Evolutionary conservation across 2,329 filamentous ascomycete species (phyloP).

Genomic region (Pseudocercospora pini-densiflorae): DNA sequence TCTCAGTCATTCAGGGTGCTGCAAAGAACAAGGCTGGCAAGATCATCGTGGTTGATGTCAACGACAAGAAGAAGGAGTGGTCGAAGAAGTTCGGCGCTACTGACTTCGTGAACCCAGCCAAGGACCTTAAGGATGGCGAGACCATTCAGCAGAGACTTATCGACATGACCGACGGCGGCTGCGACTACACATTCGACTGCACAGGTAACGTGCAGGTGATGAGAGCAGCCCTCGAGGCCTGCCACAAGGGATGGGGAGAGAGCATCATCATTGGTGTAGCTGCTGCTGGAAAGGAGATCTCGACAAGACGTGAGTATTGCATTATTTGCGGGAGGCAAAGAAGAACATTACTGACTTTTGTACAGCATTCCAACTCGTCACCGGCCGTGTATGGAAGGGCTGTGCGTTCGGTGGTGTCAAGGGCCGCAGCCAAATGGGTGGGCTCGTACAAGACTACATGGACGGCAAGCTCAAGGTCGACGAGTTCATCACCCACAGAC

Average conservation of each 20-base stretch:
- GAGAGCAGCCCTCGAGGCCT: constrained; percentile 93
- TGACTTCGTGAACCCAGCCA: constrained; percentile 91
- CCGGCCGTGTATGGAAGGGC: constrained; percentile 95
- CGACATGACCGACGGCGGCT: constrained; percentile 97
- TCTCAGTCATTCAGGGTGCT: constrained; percentile 93
- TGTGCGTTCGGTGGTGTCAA: constrained; percentile 99
- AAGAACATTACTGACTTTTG: constrained; percentile 17
- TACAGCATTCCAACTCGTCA: constrained; percentile 95
- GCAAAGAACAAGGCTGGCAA: constrained; percentile 79
- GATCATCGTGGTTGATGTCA: constrained; percentile 81
- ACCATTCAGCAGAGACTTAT: constrained; percentile 90
- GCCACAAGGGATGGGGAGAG: constrained; percentile 99
- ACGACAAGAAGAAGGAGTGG: constrained; percentile 91
- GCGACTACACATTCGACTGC: constrained; percentile 99
- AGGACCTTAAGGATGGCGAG: constrained; percentile 64
- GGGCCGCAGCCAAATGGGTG: constrained; percentile 88
- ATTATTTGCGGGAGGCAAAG: too few species aligned
- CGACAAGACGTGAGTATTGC: constrained; percentile 77
- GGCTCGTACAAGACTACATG: constrained; percentile 87
- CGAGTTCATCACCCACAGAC: constrained; percentile 98
- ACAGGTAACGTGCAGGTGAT: constrained; percentile 97
- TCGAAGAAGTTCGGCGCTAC: constrained; percentile 93
- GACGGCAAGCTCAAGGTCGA: constrained; percentile 92
- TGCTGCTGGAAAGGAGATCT: constrained; percentile 93
- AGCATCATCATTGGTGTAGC: constrained; percentile 98